phyloP scores from a whole-genome alignment of 441 rosid species.

The Dalechampia spathulata region DNA sequence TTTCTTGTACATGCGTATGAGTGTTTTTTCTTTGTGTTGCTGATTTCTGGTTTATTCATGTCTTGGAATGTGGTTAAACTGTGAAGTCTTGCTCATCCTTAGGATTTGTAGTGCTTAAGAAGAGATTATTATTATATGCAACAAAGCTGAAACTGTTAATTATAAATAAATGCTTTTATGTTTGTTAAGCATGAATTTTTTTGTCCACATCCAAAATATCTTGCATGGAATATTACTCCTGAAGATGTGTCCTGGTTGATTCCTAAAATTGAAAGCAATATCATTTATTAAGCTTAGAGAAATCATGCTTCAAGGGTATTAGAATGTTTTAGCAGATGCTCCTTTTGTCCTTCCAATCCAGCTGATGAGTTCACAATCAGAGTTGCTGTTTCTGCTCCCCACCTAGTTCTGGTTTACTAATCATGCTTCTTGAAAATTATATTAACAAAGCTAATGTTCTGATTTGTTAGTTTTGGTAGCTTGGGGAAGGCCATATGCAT shows the following conservation, averaged over 20 bases:
- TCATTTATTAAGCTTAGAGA: conserved; percentile 2
- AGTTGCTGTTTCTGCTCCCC: not conserved
- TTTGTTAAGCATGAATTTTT: not conserved
- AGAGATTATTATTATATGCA: not conserved
- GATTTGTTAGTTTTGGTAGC: not conserved
- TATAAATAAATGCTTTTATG: not conserved
- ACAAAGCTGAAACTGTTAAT: not conserved
- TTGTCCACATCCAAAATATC: not conserved
- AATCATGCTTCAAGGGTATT: too few species aligned
- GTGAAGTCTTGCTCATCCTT: not conserved
- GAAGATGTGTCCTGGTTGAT: not conserved
- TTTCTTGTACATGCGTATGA: too few species aligned
- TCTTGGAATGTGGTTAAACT: not conserved
- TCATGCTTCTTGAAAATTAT: not conserved
- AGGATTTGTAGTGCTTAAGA: not conserved
- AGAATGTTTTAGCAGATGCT: not conserved
- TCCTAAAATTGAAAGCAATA: not conserved
- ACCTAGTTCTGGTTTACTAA: not conserved
- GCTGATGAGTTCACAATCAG: not conserved
- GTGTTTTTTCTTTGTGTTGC: not conserved
- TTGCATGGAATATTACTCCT: not conserved
- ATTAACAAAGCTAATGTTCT: not conserved
- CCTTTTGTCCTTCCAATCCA: too few species aligned
- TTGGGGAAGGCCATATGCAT: not conserved
- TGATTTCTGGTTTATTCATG: conserved; percentile 1